Base-by-base conservation (phyloP, 2,329 filamentous ascomycete genomes). In the Aspergillus ibericus region DNA sequence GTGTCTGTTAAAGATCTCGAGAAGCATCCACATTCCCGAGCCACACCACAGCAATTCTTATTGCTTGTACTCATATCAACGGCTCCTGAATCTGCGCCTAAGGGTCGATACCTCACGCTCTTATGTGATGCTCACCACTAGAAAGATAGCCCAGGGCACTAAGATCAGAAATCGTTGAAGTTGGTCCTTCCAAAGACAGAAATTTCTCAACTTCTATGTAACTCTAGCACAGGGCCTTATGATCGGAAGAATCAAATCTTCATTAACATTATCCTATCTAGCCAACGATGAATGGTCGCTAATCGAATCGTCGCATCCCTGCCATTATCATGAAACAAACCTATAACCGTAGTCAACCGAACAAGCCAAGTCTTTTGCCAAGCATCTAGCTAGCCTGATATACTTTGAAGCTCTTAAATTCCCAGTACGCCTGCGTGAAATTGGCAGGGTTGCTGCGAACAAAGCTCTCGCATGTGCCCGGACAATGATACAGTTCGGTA, bases 391-490 rank as follows among this genome's bases (percentile, higher is more conserved):
- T 47, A 12, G 42, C 12, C 25, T 47, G 42, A 47, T 47, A 29
- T 47, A 47, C 42, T 29, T 47, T 47, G 42, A 47, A 25, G 13
- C 25, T 25, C 8, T 27, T 16, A 10, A 25, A 47, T 10, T 47
- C 42, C 25, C 42, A 91, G 68, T 80, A 90, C 1, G 83, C 87
- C 67, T 84, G 80, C 44, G 74, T 78, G 70, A 85, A 89, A 1
- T 75, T 82, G 18, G 68, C 72, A 18, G 81, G 85, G 63, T 85
- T 82, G 55, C 82, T 83, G 5, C 85, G 81, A 7, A 88, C 85
- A 61, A 79, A 84, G 51, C 84, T 79, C 3, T 77, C 77, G 67
- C 86, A 89, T 56, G 80, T 85, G 20, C 78, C 80, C 0, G 84
- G 80, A 65, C 84, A 75, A 6, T 67, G 40, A 46, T 76, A 72